Percentiles rank a stretch among this genome's conserved stretches.
Conservation (phyloP, 2,329 filamentous ascomycete genomes). For the Huntiella moniliformis region DNA sequence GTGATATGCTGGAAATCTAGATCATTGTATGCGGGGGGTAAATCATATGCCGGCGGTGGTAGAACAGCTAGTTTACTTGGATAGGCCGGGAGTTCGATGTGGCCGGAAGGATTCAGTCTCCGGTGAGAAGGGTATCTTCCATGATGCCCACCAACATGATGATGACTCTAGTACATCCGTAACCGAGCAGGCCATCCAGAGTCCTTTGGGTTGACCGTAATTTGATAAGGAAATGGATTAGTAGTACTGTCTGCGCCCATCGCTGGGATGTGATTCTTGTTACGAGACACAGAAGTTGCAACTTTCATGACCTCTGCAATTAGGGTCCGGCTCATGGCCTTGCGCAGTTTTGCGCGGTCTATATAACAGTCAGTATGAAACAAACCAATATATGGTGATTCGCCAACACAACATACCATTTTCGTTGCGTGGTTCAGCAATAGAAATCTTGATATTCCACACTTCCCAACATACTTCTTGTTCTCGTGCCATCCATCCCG, state of each 20-base stretch:
- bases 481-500: slow-evolving; percentile 63
- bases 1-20: no score
- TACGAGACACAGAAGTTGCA: slow-evolving; percentile 64
- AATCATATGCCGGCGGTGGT: no score
- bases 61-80: no score
- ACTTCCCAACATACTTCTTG: slow-evolving; percentile 95
- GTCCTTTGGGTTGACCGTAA: slow-evolving; percentile 68
- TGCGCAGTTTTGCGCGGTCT: slow-evolving; percentile 78
- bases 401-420: slow-evolving; percentile 40
- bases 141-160: no score
- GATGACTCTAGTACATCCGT: slow-evolving; percentile 11
- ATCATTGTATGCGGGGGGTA: no score
- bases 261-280: slow-evolving; percentile 92
- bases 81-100: no score
- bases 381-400: slow-evolving; percentile 7
- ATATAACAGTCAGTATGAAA: slow-evolving; percentile 3
- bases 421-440: slow-evolving; percentile 75
- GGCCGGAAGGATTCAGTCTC: no score
- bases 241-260: slow-evolving; percentile 74
- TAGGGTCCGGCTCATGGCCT: slow-evolving; percentile 78
- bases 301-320: slow-evolving; percentile 80
- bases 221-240: slow-evolving; percentile 91
- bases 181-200: slow-evolving; percentile 47
- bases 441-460: slow-evolving; percentile 87
- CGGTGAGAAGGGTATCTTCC: no score